Conservation (phyloP, 306 rosid species). For the Vigna unguiculata region DNA sequence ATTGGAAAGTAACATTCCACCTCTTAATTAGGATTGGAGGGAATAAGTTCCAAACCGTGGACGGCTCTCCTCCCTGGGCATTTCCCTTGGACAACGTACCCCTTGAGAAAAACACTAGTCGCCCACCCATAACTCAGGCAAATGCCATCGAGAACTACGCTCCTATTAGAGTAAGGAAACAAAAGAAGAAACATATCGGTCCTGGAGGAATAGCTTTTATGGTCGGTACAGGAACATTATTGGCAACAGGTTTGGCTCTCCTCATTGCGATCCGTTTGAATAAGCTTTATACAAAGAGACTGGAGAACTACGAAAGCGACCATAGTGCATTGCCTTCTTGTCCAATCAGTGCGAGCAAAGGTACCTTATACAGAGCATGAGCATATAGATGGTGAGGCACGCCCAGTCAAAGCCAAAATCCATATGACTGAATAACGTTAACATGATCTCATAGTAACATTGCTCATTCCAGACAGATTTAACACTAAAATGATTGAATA, state of each 20-base stretch:
- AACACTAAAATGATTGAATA: conserved; percentile 18
- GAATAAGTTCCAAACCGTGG: conserved; percentile 66
- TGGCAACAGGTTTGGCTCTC: conserved; percentile 68
- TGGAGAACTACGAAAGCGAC: conserved; percentile 48
- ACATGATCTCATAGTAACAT: not conserved
- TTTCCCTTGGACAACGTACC: conserved; percentile 69
- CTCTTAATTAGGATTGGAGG: conserved; percentile 75
- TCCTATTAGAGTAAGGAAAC: conserved; percentile 44
- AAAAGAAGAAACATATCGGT: conserved; percentile 65
- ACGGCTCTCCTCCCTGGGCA: conserved; percentile 79
- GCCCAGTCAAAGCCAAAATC: not conserved
- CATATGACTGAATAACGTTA: conserved; percentile 2
- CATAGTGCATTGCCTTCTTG: conserved; percentile 50
- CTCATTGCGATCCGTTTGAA: conserved; percentile 60
- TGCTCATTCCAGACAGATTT: conserved; percentile 10
- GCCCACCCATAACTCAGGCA: conserved; percentile 74
- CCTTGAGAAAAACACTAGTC: conserved; percentile 55
- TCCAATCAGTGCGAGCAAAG: conserved; percentile 59
- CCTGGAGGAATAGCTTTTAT: conserved; percentile 78
- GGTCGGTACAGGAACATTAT: conserved; percentile 74
- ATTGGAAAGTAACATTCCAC: conserved; percentile 23
- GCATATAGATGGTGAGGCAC: not conserved
- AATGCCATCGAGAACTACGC: conserved; percentile 75
- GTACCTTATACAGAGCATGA: conserved; percentile 42
- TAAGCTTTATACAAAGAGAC: conserved; percentile 44